Conservation (phyloP, 345 rosid species). For the Eucalyptus sp. region DNA sequence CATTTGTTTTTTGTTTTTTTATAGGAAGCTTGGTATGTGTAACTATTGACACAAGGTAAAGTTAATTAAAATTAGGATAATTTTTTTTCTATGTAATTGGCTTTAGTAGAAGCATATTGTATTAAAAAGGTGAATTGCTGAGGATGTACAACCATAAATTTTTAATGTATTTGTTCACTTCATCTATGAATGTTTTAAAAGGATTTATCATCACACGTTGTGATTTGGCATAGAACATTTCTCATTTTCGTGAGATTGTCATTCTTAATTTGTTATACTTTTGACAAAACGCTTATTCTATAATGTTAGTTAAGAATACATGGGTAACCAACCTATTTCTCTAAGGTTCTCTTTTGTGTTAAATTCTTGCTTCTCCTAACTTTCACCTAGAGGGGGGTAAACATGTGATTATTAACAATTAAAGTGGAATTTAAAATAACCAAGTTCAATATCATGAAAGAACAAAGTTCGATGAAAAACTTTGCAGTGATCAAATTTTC, state of each 20-base stretch:
- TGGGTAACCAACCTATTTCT: background rate
- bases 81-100: background rate
- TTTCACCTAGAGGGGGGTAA: too few species aligned
- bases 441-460: too few species aligned
- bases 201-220: background rate
- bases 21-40: background rate
- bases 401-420: background rate
- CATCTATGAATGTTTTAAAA: background rate
- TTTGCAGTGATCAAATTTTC: too few species aligned
- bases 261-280: background rate
- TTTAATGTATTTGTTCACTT: too few species aligned
- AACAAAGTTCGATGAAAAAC: too few species aligned
- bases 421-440: too few species aligned
- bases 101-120: background rate
- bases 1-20: background rate
- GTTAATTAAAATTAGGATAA: background rate
- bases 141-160: background rate
- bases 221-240: background rate
- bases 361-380: background rate
- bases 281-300: too few species aligned
- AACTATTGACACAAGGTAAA: background rate
- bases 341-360: background rate
- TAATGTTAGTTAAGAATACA: background rate
- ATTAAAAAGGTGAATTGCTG: too few species aligned
- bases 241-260: background rate